Evolutionary conservation across 2,329 filamentous ascomycete genomes (phyloP), one percentile per base, ranked within the genome.

Genomic region (Trichoderma asperellum): DNA sequence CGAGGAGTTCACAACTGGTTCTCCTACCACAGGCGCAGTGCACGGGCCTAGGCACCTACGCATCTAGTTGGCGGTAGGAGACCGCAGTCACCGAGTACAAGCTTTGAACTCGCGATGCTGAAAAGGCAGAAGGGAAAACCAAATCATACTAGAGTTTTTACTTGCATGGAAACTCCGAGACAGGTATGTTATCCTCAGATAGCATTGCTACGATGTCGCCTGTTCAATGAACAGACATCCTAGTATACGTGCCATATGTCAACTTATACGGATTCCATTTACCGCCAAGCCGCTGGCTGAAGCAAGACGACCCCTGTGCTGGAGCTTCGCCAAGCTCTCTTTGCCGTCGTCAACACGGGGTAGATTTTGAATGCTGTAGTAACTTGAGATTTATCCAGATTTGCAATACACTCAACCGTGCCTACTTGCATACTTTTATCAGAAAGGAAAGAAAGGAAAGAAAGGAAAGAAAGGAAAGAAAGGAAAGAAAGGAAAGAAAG

Each of bases 1-100:
- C 58, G 63, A 67, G 63, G 14, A 49, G 37, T 37, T 40, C 49
- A 27, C 11, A 32, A 40, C 21, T 61, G 43, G 1, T 21, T 57
- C 65, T 27, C 53, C 66, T 35, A 16, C 66, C 47, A 56, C 58
- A 68, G 66, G 57, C 21, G 27, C 24, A n/a, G 21, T 27, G 57
- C 35, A 59, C 57, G 35, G 21, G 12, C 56, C 34, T 59, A 24
- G 24, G 11, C 21, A 16, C 8, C 29, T 32, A 24, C n/a, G n/a
- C n/a, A 16, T 35, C 34, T 29, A 35, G 14, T 43, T 43, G 35
- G n/a, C 32, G 40, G 16, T 24, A 12, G 4, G 47, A 21, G 47
- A 49, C n/a, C 4, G 21, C n/a, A 49, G n/a, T 18, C 18, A 37
- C 29, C 21, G 10, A 37, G 24, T 29, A 14, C 14, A 59, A 59